These are phyloP conservation scores for Harrya chromipes DNA, from an alignment of 768 basidiomycete genomes.

Conservation along the genomic window DNA sequence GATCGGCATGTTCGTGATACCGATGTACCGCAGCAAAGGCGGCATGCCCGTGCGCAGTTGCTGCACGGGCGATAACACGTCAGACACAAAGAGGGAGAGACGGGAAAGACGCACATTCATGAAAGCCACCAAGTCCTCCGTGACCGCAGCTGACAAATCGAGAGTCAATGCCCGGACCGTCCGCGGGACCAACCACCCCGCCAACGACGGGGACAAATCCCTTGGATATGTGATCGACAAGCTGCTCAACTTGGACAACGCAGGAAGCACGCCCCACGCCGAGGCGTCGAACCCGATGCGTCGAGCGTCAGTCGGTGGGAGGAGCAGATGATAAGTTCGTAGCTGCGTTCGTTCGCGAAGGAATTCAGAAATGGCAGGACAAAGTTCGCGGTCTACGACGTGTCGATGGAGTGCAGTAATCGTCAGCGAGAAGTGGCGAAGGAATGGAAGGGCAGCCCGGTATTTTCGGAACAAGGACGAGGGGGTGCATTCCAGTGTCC, in stretches of 20 bases:
- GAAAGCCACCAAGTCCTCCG: conserved; percentile 43
- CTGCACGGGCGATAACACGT: conserved; percentile 28
- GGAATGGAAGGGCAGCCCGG: conserved; percentile 50
- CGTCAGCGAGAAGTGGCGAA: conserved; percentile 60
- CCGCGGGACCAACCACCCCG: conserved; percentile 65
- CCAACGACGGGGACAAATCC: conserved; percentile 60
- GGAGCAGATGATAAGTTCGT: conserved; percentile 50
- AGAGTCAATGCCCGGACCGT: conserved; percentile 47
- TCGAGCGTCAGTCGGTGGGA: conserved; percentile 41
- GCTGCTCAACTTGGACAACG: conserved; percentile 47
- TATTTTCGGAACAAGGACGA: conserved; percentile 50
- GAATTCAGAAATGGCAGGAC: conserved; percentile 67
- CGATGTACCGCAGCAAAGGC: conserved; percentile 50
- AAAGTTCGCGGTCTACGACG: conserved; percentile 55
- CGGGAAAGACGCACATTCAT: conserved; percentile 34
- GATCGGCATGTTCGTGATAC: conserved; percentile 48
- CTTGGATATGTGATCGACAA: conserved; percentile 61
- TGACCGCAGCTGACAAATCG: conserved; percentile 33
- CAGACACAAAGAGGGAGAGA: not conserved
- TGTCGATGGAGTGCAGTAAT: conserved; percentile 43
- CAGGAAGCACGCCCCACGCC: conserved; percentile 68
- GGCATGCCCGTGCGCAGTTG: conserved; percentile 62
- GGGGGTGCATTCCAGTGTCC: conserved; percentile 49
- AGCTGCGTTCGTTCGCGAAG: conserved; percentile 53
- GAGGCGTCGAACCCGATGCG: conserved; percentile 66